These are phyloP conservation scores for Ampelomyces quisqualis DNA, from an alignment of 2,329 filamentous ascomycete genomes.

Conservation along the genomic window DNA sequence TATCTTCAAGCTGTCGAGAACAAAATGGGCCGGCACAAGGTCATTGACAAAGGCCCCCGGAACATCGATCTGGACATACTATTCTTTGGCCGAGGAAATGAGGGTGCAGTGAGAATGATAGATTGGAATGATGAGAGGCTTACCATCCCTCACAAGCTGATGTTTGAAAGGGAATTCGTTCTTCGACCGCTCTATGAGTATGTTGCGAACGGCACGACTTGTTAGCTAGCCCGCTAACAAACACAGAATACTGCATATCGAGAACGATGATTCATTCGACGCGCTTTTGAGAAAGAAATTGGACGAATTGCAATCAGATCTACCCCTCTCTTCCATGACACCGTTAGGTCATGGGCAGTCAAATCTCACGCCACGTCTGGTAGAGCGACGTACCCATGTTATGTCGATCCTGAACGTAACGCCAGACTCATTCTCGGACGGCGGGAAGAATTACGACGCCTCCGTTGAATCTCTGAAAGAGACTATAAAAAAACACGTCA, in stretches of 20 bases:
- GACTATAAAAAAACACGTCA: constrained; percentile 64
- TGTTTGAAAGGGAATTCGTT: constrained; percentile 91
- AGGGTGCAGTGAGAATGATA: not conserved
- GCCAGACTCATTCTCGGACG: constrained; percentile 95
- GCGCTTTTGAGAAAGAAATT: not conserved
- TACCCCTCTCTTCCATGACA: constrained; percentile 43
- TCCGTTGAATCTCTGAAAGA: constrained; percentile 54
- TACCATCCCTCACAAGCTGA: constrained; percentile 79
- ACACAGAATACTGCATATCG: constrained; percentile 23
- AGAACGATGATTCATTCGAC: constrained; percentile 5
- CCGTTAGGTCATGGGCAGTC: constrained; percentile 39
- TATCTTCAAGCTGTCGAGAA: constrained; percentile 82
- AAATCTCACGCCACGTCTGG: constrained; percentile 29
- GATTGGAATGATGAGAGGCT: constrained; percentile 62
- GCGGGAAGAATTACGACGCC: constrained; percentile 57
- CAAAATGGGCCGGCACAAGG: constrained; percentile 73
- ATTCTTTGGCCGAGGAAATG: constrained; percentile 58
- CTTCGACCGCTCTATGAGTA: constrained; percentile 81
- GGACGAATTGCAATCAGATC: constrained; percentile 29
- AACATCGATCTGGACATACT: constrained; percentile 95
- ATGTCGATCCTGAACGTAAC: constrained; percentile 97
- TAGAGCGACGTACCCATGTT: constrained; percentile 60
- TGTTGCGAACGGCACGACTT: no score
- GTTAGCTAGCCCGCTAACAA: no score
- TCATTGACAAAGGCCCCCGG: constrained; percentile 89